Evolutionary conservation across 2,329 filamentous ascomycete species (phyloP).

Genomic region (Aspergillus pseudoviridinutans): DNA sequence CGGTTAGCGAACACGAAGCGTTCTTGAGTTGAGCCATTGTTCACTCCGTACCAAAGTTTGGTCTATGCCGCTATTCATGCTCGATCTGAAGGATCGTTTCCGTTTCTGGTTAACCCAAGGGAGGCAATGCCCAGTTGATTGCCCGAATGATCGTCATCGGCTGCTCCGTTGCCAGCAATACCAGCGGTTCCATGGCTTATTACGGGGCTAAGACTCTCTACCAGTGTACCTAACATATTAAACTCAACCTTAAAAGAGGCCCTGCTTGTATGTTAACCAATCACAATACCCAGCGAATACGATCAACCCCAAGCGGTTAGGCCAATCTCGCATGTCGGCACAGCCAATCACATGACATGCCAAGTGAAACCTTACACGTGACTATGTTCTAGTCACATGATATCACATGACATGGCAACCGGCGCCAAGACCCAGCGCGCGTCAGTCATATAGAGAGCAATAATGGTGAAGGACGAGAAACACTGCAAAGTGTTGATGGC

Average conservation of each 20-base stretch:
- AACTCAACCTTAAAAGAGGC: too few relatives aligned
- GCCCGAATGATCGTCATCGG: not conserved
- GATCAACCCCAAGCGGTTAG: not conserved
- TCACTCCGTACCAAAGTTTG: not conserved
- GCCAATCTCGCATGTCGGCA: not conserved
- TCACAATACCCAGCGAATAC: not conserved
- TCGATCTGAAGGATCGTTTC: not conserved
- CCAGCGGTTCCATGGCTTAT: not conserved
- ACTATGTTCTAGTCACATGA: conserved; percentile 5
- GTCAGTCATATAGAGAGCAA: conserved; percentile 3
- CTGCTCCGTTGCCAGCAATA: not conserved
- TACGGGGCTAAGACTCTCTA: not conserved
- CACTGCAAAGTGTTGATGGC: not conserved
- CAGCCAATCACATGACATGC: not conserved
- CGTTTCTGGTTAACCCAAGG: not conserved
- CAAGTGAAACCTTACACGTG: not conserved
- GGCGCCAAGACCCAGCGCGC: conserved; percentile 15
- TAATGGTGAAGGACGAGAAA: not conserved
- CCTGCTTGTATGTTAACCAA: not conserved
- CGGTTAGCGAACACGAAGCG: not conserved
- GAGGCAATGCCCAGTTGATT: not conserved
- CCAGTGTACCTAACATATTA: too few relatives aligned
- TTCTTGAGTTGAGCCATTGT: not conserved
- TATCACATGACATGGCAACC: conserved; percentile 11
- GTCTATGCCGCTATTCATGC: not conserved